Conservation (phyloP, 768 basidiomycete species). For the Lactarius sp. region DNA sequence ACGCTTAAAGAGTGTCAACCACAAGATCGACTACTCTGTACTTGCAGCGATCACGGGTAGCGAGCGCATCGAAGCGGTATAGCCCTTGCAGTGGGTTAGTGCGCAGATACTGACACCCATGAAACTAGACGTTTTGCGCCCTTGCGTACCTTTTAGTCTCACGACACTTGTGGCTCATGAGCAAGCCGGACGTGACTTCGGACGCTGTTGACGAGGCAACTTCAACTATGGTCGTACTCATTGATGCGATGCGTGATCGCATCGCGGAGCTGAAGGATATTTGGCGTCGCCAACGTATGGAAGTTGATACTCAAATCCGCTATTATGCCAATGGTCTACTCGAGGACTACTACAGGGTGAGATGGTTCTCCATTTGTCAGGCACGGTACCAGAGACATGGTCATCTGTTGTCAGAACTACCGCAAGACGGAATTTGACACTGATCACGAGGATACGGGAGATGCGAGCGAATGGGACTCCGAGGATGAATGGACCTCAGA, state of each 20-base stretch:
- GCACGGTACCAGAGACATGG: background rate
- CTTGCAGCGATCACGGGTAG: constrained; percentile 17
- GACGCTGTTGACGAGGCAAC: constrained; percentile 9
- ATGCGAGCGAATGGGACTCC: constrained; percentile 13
- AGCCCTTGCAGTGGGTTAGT: background rate
- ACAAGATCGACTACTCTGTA: constrained; percentile 14
- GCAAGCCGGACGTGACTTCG: constrained; percentile 2
- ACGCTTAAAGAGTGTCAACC: constrained; percentile 16
- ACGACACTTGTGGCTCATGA: constrained; percentile 14
- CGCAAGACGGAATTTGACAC: constrained; percentile 17
- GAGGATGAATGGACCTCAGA: constrained; percentile 21
- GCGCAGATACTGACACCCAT: background rate
- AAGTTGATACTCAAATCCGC: constrained; percentile 15
- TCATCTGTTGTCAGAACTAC: constrained; percentile 6
- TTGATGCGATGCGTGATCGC: constrained; percentile 1
- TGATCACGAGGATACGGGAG: background rate
- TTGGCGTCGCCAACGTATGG: constrained; percentile 22
- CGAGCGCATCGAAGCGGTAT: constrained; percentile 15
- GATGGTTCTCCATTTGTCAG: background rate
- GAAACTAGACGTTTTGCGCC: constrained; percentile 5
- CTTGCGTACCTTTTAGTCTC: constrained; percentile 10
- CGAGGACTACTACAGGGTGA: constrained; percentile 20
- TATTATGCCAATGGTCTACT: constrained; percentile 22
- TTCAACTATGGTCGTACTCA: background rate
- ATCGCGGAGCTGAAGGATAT: constrained; percentile 14